phyloP scores from a whole-genome alignment of 345 rosid species.

The Geranium brycei region DNA sequence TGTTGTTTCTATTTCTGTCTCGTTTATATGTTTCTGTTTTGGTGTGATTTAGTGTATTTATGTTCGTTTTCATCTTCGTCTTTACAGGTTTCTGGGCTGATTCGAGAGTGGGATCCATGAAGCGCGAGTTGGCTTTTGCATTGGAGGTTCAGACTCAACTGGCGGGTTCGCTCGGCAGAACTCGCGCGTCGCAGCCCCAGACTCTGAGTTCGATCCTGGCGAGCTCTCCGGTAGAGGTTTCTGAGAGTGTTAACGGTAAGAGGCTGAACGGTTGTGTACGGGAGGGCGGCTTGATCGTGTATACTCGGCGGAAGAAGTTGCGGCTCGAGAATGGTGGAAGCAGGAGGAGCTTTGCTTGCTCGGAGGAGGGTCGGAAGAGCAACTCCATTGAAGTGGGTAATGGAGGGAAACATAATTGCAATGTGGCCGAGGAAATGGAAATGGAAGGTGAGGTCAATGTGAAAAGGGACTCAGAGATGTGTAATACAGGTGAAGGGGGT shows the following conservation, averaged over 20 bases:
- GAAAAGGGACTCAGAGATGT: too few species aligned
- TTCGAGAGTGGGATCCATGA: slow-evolving; percentile 34
- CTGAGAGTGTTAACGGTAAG: slow-evolving; percentile 34
- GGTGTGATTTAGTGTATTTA: not conserved
- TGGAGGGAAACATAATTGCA: slow-evolving; percentile 7
- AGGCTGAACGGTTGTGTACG: slow-evolving; percentile 36
- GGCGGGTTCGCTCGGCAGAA: slow-evolving; percentile 20
- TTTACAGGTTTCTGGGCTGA: slow-evolving; percentile 5
- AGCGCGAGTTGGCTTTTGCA: slow-evolving; percentile 35
- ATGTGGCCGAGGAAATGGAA: not conserved
- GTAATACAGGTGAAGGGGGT: not conserved
- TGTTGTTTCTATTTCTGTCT: not conserved
- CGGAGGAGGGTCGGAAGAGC: slow-evolving; percentile 8
- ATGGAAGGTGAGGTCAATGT: not conserved
- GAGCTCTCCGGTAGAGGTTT: slow-evolving; percentile 19
- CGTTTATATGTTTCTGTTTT: not conserved
- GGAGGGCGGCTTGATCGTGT: slow-evolving; percentile 65
- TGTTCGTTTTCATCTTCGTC: not conserved
- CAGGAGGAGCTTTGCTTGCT: not conserved
- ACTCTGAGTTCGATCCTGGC: slow-evolving; percentile 16
- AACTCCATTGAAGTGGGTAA: slow-evolving; percentile 19
- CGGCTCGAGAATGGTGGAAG: slow-evolving; percentile 6
- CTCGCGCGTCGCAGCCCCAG: slow-evolving; percentile 21
- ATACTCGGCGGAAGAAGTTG: slow-evolving; percentile 45
- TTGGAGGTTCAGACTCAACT: slow-evolving; percentile 17